Percentiles rank a stretch among this genome's conserved stretches.
phyloP scores from a whole-genome alignment of 371 early-diverging fungal species.

The Mortierella sp. region DNA sequence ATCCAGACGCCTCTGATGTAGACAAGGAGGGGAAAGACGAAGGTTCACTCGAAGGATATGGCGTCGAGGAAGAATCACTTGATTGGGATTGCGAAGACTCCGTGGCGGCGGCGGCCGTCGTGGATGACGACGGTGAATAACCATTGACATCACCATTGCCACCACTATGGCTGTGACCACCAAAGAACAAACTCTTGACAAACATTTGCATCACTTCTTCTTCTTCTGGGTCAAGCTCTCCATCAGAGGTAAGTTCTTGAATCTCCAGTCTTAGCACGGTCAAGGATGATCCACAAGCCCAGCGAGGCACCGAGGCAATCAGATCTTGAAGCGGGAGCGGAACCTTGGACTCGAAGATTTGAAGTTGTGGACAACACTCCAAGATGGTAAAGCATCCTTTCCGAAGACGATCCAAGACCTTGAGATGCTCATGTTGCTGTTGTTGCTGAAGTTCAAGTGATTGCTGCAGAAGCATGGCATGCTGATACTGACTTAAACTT shows the following conservation, averaged over 20 bases:
- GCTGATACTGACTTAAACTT: background rate
- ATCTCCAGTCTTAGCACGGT: constrained; percentile 25
- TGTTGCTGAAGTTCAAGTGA: constrained; percentile 5
- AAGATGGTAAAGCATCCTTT: constrained; percentile 13
- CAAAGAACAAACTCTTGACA: constrained; percentile 24
- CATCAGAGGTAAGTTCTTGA: constrained; percentile 18
- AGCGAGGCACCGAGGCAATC: constrained; percentile 26
- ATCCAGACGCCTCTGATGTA: background rate
- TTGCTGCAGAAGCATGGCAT: constrained; percentile 7
- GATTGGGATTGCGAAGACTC: background rate
- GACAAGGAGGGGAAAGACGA: background rate
- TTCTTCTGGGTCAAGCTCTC: constrained; percentile 23
- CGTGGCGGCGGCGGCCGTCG: too few species aligned
- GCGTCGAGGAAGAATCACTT: background rate
- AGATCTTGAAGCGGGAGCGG: constrained; percentile 21
- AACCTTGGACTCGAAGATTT: constrained; percentile 20
- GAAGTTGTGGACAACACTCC: constrained; percentile 21
- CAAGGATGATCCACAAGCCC: constrained; percentile 17
- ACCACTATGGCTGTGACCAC: background rate
- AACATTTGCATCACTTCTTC: constrained; percentile 43
- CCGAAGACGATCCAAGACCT: constrained; percentile 5
- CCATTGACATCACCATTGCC: background rate
- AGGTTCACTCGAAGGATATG: constrained; percentile 7
- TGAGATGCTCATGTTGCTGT: constrained; percentile 14
- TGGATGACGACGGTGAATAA: too few species aligned